Evolutionary conservation across 2,329 filamentous ascomycete genomes (phyloP), one percentile per base, ranked within the genome.

Genomic region (Emericellopsis atlantica): DNA sequence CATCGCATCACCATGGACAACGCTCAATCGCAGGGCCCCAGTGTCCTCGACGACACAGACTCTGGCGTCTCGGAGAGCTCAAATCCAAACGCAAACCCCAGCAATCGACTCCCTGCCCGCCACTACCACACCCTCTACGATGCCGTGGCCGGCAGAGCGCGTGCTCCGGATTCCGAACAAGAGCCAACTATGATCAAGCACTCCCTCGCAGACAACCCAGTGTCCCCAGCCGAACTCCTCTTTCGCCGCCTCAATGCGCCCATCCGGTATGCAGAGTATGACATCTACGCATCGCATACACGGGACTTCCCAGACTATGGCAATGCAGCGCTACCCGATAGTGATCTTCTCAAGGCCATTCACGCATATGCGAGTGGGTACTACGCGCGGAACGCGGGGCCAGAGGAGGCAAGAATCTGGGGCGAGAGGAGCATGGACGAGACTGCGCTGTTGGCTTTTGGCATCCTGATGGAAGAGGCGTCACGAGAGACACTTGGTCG

Each of bases 401-500:
- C 10, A 23, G 45, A 49, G n/a, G 49, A 46, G 26, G 43, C 47
- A 7, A 48, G 54, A 24, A 56, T 55, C 40, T 50, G 70, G 32
- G 67, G 74, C 44, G 69, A 74, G 53, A 57, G 69, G 47, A 84
- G 76, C 56, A 76, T 90, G 73, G 82, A 90, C 53, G 84, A 86
- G 62, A 86, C 82, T 12, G 84, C 84, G 4, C 65, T 90, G 43
- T 62, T 90, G 41, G 82, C 84, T 1, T 67, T 90, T 51, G 83
- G 84, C 1, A 76, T 90, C 38, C 58, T 90, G 43, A 62, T 89
- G 34, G 84, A 90, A 59, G 84, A 90, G 58, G 72, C 75, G 3
- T 69, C 73, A 14, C 66, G 69, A 33, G 73, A 79, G 37, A 56
- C 67, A 6, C 60, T 89, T 16, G 83, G 81, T 5, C 62, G 67